Evolutionary conservation across 257 asterid genomes (phyloP).

Genomic region (Forsythia suspensa): DNA sequence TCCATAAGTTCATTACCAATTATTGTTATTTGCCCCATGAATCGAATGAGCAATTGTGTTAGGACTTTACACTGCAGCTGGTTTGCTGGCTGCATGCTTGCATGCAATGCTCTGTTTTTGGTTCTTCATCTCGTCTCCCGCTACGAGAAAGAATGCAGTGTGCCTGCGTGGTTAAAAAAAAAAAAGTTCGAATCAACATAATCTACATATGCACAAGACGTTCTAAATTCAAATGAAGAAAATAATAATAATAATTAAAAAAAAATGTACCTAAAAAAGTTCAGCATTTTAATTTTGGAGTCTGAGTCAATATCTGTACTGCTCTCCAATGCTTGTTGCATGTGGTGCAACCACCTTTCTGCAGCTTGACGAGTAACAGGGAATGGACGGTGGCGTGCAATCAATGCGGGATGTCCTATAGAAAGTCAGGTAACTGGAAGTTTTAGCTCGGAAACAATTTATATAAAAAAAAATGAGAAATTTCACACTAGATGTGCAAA

Average conservation of each 20-base stretch:
- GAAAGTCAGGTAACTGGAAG: neutral
- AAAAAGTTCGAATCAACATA: neutral
- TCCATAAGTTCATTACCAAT: neutral
- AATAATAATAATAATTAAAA: neutral
- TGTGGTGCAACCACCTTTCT: constrained; percentile 95
- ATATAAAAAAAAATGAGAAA: too few relatives aligned
- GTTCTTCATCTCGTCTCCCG: constrained; percentile 81
- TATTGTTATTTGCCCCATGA: constrained; percentile 3
- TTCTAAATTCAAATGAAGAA: neutral
- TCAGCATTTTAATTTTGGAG: constrained; percentile 79
- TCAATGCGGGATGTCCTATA: constrained; percentile 95
- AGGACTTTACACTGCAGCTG: constrained; percentile 36
- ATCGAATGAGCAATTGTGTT: constrained; percentile 12
- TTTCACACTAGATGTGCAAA: neutral
- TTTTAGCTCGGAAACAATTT: neutral
- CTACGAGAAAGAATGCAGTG: constrained; percentile 94
- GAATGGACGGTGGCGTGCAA: constrained; percentile 95
- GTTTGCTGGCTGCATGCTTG: constrained; percentile 60
- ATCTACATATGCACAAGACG: neutral
- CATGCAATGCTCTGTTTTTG: constrained; percentile 51
- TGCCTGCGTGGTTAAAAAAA: constrained; percentile 50
- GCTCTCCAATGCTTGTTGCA: constrained; percentile 79
- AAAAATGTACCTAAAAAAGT: constrained; percentile 68
- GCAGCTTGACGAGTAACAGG: constrained; percentile 90
- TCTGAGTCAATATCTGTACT: constrained; percentile 62